These are phyloP conservation scores for Podaxis sp. DNA, from an alignment of 768 basidiomycete genomes.

Conservation along the genomic window DNA sequence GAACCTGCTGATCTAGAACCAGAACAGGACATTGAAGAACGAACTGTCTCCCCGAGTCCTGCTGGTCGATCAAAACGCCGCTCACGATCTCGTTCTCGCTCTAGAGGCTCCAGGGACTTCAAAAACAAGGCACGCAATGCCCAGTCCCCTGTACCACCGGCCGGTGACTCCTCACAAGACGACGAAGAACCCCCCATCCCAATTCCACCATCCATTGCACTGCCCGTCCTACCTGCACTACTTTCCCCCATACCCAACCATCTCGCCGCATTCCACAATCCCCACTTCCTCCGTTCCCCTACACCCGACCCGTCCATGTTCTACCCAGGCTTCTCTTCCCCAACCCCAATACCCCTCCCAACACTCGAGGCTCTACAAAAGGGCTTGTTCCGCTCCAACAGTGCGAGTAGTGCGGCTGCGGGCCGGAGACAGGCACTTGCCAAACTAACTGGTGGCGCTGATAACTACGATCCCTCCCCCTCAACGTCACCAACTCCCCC, in stretches of 20 bases:
- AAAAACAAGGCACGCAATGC: conserved; percentile 56
- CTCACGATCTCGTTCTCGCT: conserved; percentile 75
- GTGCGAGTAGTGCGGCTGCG: conserved; percentile 76
- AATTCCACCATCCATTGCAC: conserved; percentile 32
- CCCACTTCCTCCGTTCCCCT: conserved; percentile 48
- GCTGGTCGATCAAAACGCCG: conserved; percentile 59
- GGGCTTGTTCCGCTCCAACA: conserved; percentile 86
- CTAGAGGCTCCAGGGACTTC: conserved; percentile 73
- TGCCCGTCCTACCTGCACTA: conserved; percentile 43
- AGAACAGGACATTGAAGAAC: conserved; percentile 32
- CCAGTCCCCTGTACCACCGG: conserved; percentile 42
- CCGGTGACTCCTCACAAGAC: conserved; percentile 74
- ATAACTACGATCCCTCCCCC: conserved; percentile 61
- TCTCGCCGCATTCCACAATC: conserved; percentile 43
- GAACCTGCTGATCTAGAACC: conserved; percentile 17
- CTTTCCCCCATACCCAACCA: conserved; percentile 49
- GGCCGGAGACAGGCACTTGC: conserved; percentile 73
- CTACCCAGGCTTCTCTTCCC: conserved; percentile 65
- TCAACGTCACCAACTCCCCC: conserved; percentile 51
- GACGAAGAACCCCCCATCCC: conserved; percentile 41
- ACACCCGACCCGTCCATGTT: conserved; percentile 54
- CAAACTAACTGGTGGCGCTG: conserved; percentile 78
- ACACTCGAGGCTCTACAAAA: conserved; percentile 76
- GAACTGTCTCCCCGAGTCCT: conserved; percentile 43
- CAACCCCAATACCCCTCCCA: conserved; percentile 63